phyloP scores from a whole-genome alignment of 1,284 basidiomycete genomes.

The Rugosomyces carneus region DNA sequence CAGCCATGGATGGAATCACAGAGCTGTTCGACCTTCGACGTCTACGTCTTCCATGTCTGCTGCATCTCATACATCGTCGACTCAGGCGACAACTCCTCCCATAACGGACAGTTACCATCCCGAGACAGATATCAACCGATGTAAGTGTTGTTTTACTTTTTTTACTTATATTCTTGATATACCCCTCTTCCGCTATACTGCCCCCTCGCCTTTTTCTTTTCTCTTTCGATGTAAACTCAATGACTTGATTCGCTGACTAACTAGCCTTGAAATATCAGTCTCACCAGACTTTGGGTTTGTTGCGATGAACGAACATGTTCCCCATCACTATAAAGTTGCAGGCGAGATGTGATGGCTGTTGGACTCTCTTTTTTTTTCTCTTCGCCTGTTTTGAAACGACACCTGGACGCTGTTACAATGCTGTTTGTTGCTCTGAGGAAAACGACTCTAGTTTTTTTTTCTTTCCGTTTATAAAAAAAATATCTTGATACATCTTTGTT shows the following conservation, averaged over 20 bases:
- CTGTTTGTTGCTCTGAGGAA: slow-evolving; percentile 13
- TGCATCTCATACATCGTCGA: slow-evolving; percentile 64
- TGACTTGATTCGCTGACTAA: slow-evolving; percentile 38
- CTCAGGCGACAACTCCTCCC: slow-evolving; percentile 77
- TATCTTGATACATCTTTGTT: slow-evolving; percentile 5
- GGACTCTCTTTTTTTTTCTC: too few relatives aligned
- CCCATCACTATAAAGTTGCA: slow-evolving; percentile 58
- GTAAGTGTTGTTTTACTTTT: too few relatives aligned
- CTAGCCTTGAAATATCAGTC: slow-evolving; percentile 48
- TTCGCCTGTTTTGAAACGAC: slow-evolving; percentile 7
- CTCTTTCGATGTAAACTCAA: slow-evolving; percentile 12
- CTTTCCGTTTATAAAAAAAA: background rate
- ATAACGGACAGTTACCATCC: slow-evolving; percentile 54
- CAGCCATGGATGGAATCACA: slow-evolving; percentile 37
- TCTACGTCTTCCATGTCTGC: slow-evolving; percentile 66
- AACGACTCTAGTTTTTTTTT: background rate
- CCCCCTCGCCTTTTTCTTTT: slow-evolving; percentile 11
- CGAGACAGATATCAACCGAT: slow-evolving; percentile 70
- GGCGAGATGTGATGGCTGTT: slow-evolving; percentile 48
- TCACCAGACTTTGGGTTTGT: slow-evolving; percentile 80
- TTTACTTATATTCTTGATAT: slow-evolving; percentile 13
- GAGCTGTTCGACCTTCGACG: slow-evolving; percentile 60
- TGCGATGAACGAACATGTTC: slow-evolving; percentile 64
- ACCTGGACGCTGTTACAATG: slow-evolving; percentile 13
- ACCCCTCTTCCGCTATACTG: slow-evolving; percentile 10